phyloP scores from a whole-genome alignment of 768 basidiomycete species.

The Astraeus odoratus region DNA sequence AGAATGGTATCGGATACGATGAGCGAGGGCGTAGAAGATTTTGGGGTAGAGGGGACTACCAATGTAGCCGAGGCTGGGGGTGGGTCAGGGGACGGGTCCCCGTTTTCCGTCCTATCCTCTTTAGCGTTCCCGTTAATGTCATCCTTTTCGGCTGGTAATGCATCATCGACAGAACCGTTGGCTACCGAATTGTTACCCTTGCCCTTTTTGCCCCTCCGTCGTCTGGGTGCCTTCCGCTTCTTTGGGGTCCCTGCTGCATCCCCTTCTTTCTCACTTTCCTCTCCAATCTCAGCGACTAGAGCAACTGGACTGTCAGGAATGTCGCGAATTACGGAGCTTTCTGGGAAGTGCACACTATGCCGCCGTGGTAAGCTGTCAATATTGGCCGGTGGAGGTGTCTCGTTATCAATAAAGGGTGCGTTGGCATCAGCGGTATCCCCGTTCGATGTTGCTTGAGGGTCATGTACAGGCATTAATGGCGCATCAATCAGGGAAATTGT shows the following conservation, averaged over 20 bases:
- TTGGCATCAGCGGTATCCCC: neutral
- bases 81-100: slow-evolving; percentile 16
- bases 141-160: slow-evolving; percentile 20
- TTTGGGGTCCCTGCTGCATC: slow-evolving; percentile 38
- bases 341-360: slow-evolving; percentile 3
- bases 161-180: slow-evolving; percentile 14
- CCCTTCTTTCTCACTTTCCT: slow-evolving; percentile 56
- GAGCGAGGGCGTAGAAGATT: slow-evolving; percentile 39
- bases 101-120: slow-evolving; percentile 26
- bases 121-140: slow-evolving; percentile 23
- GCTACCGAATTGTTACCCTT: slow-evolving; percentile 31
- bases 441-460: neutral
- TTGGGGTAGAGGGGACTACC: slow-evolving; percentile 20
- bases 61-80: slow-evolving; percentile 11
- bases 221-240: slow-evolving; percentile 32
- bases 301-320: slow-evolving; percentile 7
- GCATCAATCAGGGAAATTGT: slow-evolving; percentile 1
- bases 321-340: slow-evolving; percentile 3
- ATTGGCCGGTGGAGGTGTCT: neutral
- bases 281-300: slow-evolving; percentile 27
- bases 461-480: too few species aligned
- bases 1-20: slow-evolving; percentile 69
- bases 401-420: neutral
- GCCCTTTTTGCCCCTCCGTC: slow-evolving; percentile 45
- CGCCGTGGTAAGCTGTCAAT: slow-evolving; percentile 1